These are phyloP conservation scores for Boletus subparvulus DNA, from an alignment of 768 basidiomycete species.

Conservation along the genomic window DNA sequence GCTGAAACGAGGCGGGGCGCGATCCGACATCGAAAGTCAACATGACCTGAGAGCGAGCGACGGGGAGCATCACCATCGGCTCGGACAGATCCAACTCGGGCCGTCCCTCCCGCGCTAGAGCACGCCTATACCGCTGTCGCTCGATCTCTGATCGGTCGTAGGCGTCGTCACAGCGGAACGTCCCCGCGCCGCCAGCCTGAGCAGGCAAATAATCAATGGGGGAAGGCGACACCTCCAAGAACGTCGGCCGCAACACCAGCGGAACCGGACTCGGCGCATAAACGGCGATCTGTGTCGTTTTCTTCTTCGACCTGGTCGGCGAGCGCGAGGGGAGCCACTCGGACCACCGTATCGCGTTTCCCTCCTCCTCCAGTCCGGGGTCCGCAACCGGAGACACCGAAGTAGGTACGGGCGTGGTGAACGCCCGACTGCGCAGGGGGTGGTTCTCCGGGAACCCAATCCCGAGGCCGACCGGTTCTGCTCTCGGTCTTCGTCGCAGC, in stretches of 20 bases:
- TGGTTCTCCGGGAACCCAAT: slow-evolving; percentile 29
- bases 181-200: background rate
- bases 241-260: slow-evolving; percentile 15
- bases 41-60: too few species aligned
- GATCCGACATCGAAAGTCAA: background rate
- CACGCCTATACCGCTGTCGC: background rate
- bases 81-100: background rate
- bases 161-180: background rate
- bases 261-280: background rate
- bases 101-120: background rate
- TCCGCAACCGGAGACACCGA: background rate
- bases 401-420: slow-evolving; percentile 17
- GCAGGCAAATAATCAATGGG: slow-evolving; percentile 11
- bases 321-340: slow-evolving; percentile 8
- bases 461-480: slow-evolving; percentile 24
- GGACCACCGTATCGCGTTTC: background rate
- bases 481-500: slow-evolving; percentile 11
- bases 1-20: background rate
- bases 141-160: background rate
- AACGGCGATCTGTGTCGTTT: background rate
- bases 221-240: slow-evolving; percentile 19
- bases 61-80: background rate
- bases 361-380: background rate
- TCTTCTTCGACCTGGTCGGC: background rate
- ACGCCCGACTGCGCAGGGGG: slow-evolving; percentile 17